Base-by-base conservation (phyloP, 2,329 filamentous ascomycete genomes). In the Thielaviopsis populi region DNA sequence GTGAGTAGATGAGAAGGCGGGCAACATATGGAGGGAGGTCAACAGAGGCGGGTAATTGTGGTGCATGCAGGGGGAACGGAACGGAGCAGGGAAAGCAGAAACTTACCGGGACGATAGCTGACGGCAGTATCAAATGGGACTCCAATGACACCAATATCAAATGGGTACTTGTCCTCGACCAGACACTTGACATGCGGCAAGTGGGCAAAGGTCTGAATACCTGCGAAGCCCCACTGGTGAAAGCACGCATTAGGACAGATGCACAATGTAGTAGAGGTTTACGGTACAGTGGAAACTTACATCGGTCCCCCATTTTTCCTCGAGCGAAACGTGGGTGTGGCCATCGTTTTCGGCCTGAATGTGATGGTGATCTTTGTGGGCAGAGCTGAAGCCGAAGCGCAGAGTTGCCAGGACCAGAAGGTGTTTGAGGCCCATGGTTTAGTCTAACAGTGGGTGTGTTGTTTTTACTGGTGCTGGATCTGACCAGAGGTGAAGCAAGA, bases 161-260 rank as follows among this genome's bases (percentile, higher is more conserved):
- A 89, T 15, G 75, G 74, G 70, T 83, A 80, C 30, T 79, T 75
- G 0, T 85, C 85, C 58, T 80, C 80, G n/a, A 83, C 82, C 42
- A 90, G 77, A 69, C 87, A 90, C 70, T 85, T 87, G 67, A 82
- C 78, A 68, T 89, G 78, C 69, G 82, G 78, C 37, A 89, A 77
- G 69, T 89, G 87, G 46, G 86, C 87, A 73, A 89, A 91, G 42
- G 84, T 84, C 62, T 84, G 84, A 67, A 94, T 88, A 66, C 89
- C 89, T 33, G 81, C 80, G 72, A 89, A 94, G 0, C 70, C 67
- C 73, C 74, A 75, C 73, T 75, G 11, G 24, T n/a, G 42, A 48
- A 46, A 41, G 40, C 22, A 3, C 19, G 40, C 33, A 43, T 33
- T 56, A 42, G 19, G 1, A 40, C 19, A 59, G n/a, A 24, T n/a